Evolutionary conservation across 495 filamentous ascomycete genomes (phyloP).

Genomic region (Penicillium salamii): DNA sequence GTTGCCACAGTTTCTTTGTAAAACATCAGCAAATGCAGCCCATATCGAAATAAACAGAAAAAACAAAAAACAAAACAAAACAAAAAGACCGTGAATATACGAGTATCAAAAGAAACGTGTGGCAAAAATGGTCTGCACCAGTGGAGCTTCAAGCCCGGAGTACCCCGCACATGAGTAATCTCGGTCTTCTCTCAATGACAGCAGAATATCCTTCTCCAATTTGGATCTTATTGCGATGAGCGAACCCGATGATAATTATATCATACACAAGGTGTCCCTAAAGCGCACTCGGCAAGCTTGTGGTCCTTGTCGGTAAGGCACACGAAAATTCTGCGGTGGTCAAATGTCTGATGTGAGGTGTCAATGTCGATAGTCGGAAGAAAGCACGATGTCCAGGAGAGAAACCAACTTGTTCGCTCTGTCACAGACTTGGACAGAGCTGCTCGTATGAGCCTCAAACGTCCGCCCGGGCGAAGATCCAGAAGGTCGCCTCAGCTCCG

Average conservation of each 20-base stretch:
- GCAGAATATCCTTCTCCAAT: no score
- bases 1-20: no score
- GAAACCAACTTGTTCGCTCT: slow-evolving; percentile 36
- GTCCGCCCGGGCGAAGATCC: neutral
- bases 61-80: no score
- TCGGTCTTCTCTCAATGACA: no score
- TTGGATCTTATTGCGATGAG: no score
- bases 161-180: no score
- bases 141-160: no score
- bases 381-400: slow-evolving; percentile 44
- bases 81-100: no score
- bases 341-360: slow-evolving; percentile 6
- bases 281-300: slow-evolving; percentile 41
- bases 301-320: slow-evolving; percentile 34
- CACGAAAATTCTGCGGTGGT: neutral
- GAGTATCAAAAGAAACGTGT: no score
- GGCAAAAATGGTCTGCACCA: no score
- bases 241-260: slow-evolving; percentile 22
- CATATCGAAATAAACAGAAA: no score
- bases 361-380: slow-evolving; percentile 29
- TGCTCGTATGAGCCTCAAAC: slow-evolving; percentile 31
- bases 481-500: neutral
- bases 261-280: slow-evolving; percentile 28
- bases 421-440: slow-evolving; percentile 30
- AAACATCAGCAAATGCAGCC: neutral